phyloP scores from a whole-genome alignment of 768 basidiomycete species.

The Mycena filopes region DNA sequence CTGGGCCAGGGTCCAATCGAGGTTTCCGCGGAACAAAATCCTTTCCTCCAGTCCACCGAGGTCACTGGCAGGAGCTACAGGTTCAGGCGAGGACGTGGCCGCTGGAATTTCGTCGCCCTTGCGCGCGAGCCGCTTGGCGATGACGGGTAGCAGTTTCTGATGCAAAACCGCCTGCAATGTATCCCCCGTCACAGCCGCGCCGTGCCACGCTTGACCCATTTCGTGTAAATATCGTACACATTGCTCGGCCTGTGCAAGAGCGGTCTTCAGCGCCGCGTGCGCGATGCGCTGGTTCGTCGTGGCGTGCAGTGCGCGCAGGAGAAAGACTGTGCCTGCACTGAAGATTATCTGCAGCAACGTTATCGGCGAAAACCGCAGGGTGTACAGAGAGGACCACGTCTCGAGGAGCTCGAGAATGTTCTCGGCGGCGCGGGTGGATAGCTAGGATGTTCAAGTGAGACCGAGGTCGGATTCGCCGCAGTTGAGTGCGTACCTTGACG shows the following conservation, averaged over 20 bases:
- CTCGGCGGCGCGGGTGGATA: conserved; percentile 48
- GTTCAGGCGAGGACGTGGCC: neutral
- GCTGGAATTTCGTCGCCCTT: neutral
- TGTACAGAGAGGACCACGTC: conserved; percentile 47
- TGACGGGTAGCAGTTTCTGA: conserved; percentile 11
- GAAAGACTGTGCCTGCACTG: conserved; percentile 51
- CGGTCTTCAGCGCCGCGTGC: conserved; percentile 20
- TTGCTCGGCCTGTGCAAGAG: conserved; percentile 19
- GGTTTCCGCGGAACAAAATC: no score
- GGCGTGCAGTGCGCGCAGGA: conserved; percentile 49
- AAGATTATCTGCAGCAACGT: conserved; percentile 50
- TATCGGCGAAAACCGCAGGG: conserved; percentile 48
- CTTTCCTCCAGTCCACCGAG: no score
- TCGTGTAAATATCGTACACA: conserved; percentile 22
- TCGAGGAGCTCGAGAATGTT: conserved; percentile 46
- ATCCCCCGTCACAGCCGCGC: conserved; percentile 5
- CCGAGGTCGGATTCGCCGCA: no score
- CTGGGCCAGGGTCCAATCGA: no score
- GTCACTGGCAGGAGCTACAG: no score
- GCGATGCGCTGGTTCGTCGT: conserved; percentile 22
- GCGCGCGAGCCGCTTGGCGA: conserved; percentile 8
- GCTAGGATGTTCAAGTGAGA: conserved; percentile 25
- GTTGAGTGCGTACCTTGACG: conserved; percentile 21
- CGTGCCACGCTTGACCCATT: conserved; percentile 12
- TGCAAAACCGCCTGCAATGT: conserved; percentile 7